These are phyloP conservation scores for Candida silvicultrix DNA, from an alignment of 805 yeast species.

Conservation along the genomic window DNA sequence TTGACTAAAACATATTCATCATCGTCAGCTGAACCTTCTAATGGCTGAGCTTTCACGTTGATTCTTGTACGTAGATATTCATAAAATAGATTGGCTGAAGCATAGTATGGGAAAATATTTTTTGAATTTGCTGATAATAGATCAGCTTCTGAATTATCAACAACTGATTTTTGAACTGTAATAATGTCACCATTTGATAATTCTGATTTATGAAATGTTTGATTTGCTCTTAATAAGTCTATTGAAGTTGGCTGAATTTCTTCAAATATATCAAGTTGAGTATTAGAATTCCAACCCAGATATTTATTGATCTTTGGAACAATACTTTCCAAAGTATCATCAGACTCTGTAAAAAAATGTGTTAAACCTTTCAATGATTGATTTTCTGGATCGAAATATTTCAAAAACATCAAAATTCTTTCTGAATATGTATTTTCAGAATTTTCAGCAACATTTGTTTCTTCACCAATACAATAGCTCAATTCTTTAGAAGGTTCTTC, in stretches of 20 bases:
- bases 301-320: constrained; percentile 33
- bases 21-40: constrained; percentile 32
- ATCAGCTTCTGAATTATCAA: constrained; percentile 3
- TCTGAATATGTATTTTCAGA: constrained; percentile 7
- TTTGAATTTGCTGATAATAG: constrained; percentile 6
- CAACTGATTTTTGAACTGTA: constrained; percentile 20
- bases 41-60: constrained; percentile 47
- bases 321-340: constrained; percentile 36
- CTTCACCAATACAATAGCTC: constrained; percentile 3
- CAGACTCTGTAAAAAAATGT: constrained; percentile 46
- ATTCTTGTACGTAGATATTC: constrained; percentile 52
- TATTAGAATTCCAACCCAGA: constrained; percentile 31
- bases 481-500: constrained; percentile 45
- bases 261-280: constrained; percentile 41
- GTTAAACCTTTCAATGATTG: constrained; percentile 62
- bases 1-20: constrained; percentile 44
- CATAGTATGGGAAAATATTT: constrained; percentile 25
- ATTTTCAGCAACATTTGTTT: constrained; percentile 9
- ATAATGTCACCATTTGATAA: constrained; percentile 66
- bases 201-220: constrained; percentile 50
- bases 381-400: constrained; percentile 53
- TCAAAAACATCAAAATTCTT: constrained; percentile 42
- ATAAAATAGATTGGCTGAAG: constrained; percentile 41
- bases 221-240: constrained; percentile 29
- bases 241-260: constrained; percentile 54